Conservation (phyloP, 2,329 filamentous ascomycete genomes). For the Beauveria pseudobassiana region DNA sequence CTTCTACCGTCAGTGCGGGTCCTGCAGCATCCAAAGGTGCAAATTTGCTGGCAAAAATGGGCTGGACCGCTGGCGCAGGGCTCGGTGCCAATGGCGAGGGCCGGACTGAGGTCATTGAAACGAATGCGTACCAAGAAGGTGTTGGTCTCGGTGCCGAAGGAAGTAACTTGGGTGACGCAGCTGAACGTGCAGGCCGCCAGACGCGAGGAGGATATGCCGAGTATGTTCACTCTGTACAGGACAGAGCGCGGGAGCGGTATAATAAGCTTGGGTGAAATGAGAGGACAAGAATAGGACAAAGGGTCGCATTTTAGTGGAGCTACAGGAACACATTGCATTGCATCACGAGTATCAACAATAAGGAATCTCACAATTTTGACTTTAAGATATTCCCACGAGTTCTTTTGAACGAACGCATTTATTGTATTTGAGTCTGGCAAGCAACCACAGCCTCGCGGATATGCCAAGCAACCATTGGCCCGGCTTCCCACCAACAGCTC, state of each 20-base stretch:
- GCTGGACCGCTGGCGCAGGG: slow-evolving; percentile 59
- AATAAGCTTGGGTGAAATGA: slow-evolving; percentile 38
- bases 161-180: slow-evolving; percentile 61
- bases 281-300: background rate
- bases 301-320: background rate
- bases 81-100: slow-evolving; percentile 57
- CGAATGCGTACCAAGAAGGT: slow-evolving; percentile 58
- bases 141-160: slow-evolving; percentile 64
- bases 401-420: too few species aligned
- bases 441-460: background rate
- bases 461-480: background rate
- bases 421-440: background rate
- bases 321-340: background rate
- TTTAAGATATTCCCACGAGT: background rate
- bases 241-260: slow-evolving; percentile 59
- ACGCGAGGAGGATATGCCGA: slow-evolving; percentile 53
- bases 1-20: slow-evolving; percentile 21
- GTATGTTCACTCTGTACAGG: slow-evolving; percentile 57
- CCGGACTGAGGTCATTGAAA: slow-evolving; percentile 55
- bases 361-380: background rate
- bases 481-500: background rate
- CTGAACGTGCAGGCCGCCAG: slow-evolving; percentile 52
- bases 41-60: slow-evolving; percentile 64
- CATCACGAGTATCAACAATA: too few species aligned
- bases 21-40: slow-evolving; percentile 52